Conservation (phyloP, 345 rosid genomes). For the Psidium guajava region DNA sequence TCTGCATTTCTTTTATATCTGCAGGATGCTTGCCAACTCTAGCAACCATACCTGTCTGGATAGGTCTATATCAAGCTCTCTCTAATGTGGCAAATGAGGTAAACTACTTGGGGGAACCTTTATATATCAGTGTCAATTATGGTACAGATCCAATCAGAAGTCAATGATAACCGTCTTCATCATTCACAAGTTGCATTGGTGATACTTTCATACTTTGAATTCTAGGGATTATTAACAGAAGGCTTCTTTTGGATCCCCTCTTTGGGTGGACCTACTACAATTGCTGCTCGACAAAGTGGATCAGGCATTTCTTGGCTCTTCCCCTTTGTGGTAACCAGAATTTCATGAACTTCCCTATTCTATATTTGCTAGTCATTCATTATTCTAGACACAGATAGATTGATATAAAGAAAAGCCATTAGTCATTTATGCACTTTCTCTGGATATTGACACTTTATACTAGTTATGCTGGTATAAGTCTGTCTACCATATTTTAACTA, state of each 20-base stretch:
- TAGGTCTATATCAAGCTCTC: slow-evolving; percentile 97
- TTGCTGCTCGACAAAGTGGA: slow-evolving; percentile 98
- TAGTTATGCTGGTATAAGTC: not conserved
- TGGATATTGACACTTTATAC: not conserved
- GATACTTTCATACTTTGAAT: not conserved
- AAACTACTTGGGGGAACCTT: not conserved
- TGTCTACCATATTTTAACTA: not conserved
- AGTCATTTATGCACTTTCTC: not conserved
- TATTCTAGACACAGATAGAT: not conserved
- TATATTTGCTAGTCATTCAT: not conserved
- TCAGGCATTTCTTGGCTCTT: slow-evolving; percentile 93
- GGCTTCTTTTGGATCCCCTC: slow-evolving; percentile 99
- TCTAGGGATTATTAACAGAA: slow-evolving; percentile 79
- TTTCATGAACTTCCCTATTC: not conserved
- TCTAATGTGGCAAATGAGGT: slow-evolving; percentile 98
- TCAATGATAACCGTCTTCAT: not conserved
- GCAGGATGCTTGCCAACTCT: slow-evolving; percentile 91
- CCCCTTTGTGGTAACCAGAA: slow-evolving; percentile 79
- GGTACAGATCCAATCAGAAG: not conserved
- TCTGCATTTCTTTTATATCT: slow-evolving; percentile 2
- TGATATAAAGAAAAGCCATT: not conserved
- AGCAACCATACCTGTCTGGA: slow-evolving; percentile 94
- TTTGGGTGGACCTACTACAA: slow-evolving; percentile 85
- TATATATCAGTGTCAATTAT: not conserved
- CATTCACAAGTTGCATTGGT: not conserved